Evolutionary conservation across 1,284 basidiomycete genomes (phyloP).

Genomic region (Meripilus lineatus): DNA sequence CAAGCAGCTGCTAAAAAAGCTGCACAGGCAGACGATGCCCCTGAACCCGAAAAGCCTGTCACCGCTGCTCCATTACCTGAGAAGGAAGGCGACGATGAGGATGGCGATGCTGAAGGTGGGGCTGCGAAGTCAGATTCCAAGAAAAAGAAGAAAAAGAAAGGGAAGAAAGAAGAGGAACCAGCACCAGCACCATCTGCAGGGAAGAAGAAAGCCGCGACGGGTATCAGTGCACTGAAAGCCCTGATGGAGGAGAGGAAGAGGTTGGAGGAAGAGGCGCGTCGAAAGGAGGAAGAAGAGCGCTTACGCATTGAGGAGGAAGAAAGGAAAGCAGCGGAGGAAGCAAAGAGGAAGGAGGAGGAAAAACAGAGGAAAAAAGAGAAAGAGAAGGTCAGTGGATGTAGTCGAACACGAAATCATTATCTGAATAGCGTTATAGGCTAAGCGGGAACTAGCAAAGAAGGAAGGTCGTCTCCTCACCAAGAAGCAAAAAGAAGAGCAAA

Average conservation of each 20-base stretch:
- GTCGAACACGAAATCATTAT: conserved; percentile 7
- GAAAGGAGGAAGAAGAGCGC: conserved; percentile 69
- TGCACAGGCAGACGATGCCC: conserved; percentile 18
- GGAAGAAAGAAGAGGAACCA: conserved; percentile 68
- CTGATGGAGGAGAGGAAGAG: conserved; percentile 89
- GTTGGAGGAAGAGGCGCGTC: conserved; percentile 74
- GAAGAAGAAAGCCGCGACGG: conserved; percentile 68
- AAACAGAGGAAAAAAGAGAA: conserved; percentile 84
- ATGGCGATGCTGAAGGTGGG: conserved; percentile 42
- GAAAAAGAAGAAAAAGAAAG: conserved; percentile 89
- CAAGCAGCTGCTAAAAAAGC: conserved; percentile 84
- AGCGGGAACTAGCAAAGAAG: conserved; percentile 82
- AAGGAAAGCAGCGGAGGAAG: conserved; percentile 72
- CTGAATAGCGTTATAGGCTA: conserved; percentile 48
- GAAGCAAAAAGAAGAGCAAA: conserved; percentile 94
- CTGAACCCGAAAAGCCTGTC: conserved; percentile 20
- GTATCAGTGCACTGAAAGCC: conserved; percentile 71
- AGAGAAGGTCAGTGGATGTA: conserved; percentile 70
- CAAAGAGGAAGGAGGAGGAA: conserved; percentile 71
- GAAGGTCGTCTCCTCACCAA: conserved; percentile 90
- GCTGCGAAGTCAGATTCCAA: conserved; percentile 58
- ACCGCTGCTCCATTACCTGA: conserved; percentile 23
- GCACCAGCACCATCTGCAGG: conserved; percentile 44
- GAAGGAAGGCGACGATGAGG: conserved; percentile 44
- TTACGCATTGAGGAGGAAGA: conserved; percentile 84